Percentiles rank a stretch among this genome's conserved stretches.
These are phyloP conservation scores for Geoglossum cookeanum DNA, from an alignment of 2,329 filamentous ascomycete species.

Conservation along the genomic window DNA sequence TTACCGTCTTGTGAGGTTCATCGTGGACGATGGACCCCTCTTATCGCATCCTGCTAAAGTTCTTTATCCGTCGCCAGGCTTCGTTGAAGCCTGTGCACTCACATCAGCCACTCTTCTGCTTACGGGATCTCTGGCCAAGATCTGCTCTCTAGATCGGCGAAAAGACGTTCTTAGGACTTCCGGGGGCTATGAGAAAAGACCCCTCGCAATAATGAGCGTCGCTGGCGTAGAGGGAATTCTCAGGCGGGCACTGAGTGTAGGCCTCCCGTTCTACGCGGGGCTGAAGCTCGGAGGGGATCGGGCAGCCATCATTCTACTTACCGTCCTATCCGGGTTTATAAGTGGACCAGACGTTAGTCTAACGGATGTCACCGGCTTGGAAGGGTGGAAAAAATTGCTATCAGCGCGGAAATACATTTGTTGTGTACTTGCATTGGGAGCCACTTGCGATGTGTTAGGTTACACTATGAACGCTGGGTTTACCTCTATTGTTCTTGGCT, in stretches of 20 bases:
- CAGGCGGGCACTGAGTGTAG: constrained; percentile 22
- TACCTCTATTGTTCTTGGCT: constrained; percentile 5
- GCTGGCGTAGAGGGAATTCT: constrained; percentile 10
- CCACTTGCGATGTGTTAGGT: constrained; percentile 8
- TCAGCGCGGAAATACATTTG: not conserved
- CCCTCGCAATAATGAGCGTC: not conserved
- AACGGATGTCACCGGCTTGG: constrained; percentile 4
- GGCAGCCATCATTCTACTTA: constrained; percentile 31
- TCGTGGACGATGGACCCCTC: not conserved
- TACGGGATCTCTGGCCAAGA: not conserved
- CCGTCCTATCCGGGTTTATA: constrained; percentile 25
- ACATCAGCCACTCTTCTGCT: constrained; percentile 26
- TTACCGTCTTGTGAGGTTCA: not conserved
- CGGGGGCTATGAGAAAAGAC: not conserved
- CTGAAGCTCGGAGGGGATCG: constrained; percentile 34
- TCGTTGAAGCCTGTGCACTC: constrained; percentile 26
- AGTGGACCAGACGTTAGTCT: constrained; percentile 16
- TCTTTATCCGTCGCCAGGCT: constrained; percentile 11
- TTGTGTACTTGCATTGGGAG: constrained; percentile 4
- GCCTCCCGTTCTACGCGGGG: constrained; percentile 36
- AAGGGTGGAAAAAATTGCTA: constrained; percentile 8
- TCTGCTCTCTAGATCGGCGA: constrained; percentile 15
- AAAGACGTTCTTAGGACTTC: constrained; percentile 14
- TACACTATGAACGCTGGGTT: constrained; percentile 2
- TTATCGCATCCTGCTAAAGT: not conserved